Conservation (phyloP, 345 rosid species). For the Linum lewisii region DNA sequence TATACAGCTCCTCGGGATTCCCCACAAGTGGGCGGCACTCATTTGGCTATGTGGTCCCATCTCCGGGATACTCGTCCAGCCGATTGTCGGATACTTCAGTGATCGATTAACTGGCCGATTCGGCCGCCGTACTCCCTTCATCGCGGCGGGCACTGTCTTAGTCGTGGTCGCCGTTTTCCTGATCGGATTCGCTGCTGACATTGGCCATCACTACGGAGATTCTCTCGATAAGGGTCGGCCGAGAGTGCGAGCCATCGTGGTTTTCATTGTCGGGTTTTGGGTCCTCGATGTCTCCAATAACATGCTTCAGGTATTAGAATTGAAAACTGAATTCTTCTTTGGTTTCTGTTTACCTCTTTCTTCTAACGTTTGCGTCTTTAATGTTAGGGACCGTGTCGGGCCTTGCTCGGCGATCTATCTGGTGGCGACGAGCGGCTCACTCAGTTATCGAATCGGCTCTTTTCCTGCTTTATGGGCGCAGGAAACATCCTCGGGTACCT, state of each 20-base stretch:
- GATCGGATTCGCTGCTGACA: slow-evolving; percentile 74
- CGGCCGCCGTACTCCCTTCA: slow-evolving; percentile 88
- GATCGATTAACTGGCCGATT: slow-evolving; percentile 66
- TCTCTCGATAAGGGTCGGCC: slow-evolving; percentile 14
- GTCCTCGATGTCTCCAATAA: slow-evolving; percentile 86
- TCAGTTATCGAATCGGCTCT: slow-evolving; percentile 47
- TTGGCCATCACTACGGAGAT: slow-evolving; percentile 58
- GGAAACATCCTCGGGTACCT: slow-evolving; percentile 80
- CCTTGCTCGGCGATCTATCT: slow-evolving; percentile 74
- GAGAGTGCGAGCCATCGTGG: slow-evolving; percentile 50
- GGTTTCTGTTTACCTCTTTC: too few species aligned
- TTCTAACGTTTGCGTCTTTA: too few species aligned
- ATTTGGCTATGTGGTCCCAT: slow-evolving; percentile 93
- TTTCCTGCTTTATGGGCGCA: slow-evolving; percentile 82
- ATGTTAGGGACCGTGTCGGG: slow-evolving; percentile 81
- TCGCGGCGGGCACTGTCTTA: slow-evolving; percentile 37
- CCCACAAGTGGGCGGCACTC: slow-evolving; percentile 80
- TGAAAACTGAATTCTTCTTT: too few species aligned
- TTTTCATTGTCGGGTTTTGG: slow-evolving; percentile 82
- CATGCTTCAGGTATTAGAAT: too few species aligned
- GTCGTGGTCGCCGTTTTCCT: slow-evolving; percentile 60
- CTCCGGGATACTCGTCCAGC: slow-evolving; percentile 85
- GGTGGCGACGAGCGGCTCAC: slow-evolving; percentile 42
- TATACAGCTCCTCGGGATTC: slow-evolving; percentile 72
- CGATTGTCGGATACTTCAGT: slow-evolving; percentile 71